A percentile compares a stretch with the other conserved stretches of the same genome.
These are phyloP conservation scores for Jimgerdemannia lactiflua DNA, from an alignment of 192 early-diverging fungal species.

Conservation along the genomic window DNA sequence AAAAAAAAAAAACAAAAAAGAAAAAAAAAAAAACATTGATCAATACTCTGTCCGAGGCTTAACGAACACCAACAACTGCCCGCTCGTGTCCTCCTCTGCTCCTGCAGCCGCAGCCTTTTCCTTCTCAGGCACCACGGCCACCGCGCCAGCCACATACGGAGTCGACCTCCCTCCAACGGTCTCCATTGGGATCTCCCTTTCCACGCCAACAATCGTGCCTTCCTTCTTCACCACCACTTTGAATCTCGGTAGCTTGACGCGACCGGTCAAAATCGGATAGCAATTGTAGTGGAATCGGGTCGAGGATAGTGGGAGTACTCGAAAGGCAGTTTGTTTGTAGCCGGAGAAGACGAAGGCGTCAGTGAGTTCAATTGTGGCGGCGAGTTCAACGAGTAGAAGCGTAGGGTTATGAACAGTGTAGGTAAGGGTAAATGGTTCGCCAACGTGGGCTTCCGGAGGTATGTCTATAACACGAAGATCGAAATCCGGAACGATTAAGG, in stretches of 20 bases:
- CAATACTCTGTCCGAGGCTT: neutral
- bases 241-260: constrained; percentile 50
- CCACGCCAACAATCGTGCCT: neutral
- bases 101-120: neutral
- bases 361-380: constrained; percentile 55
- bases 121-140: neutral
- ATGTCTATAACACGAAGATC: neutral
- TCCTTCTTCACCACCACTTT: neutral
- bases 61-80: neutral
- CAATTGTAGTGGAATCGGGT: constrained; percentile 51
- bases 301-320: constrained; percentile 54
- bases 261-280: constrained; percentile 60
- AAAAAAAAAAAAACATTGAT: neutral
- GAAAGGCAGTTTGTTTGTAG: constrained; percentile 55
- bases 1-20: no score
- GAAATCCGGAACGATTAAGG: neutral
- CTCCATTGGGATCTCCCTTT: neutral
- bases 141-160: neutral
- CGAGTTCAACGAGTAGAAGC: constrained; percentile 45
- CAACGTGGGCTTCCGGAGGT: constrained; percentile 31
- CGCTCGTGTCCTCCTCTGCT: neutral
- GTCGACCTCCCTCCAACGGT: neutral
- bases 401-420: constrained; percentile 66
- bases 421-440: constrained; percentile 54
- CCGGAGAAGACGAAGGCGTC: constrained; percentile 79